Conservation (phyloP, 208 protist genomes). For the Trichomonas gallinae region DNA sequence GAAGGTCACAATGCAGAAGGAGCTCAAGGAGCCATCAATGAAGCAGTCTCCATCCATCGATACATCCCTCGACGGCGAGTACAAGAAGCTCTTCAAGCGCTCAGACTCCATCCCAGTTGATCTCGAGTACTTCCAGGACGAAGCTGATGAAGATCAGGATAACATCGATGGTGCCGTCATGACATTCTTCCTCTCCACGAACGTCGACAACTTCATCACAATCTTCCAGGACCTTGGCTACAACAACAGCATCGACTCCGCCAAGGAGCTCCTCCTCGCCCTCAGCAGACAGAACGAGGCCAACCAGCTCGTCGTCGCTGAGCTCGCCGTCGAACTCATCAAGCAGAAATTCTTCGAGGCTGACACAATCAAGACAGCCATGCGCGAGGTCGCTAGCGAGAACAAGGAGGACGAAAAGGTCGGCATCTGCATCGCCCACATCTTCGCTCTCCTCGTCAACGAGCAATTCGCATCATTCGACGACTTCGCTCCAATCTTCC, state of each 20-base stretch:
- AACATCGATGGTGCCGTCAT: not conserved
- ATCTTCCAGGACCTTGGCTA: not conserved
- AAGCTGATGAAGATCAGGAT: not conserved
- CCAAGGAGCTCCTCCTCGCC: not conserved
- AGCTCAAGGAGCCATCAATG: not conserved
- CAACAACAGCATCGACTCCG: not conserved
- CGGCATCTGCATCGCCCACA: not conserved
- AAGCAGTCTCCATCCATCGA: not conserved
- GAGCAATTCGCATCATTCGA: not conserved
- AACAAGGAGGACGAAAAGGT: not conserved
- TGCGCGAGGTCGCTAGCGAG: not conserved
- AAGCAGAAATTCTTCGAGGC: not conserved
- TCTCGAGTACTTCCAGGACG: not conserved
- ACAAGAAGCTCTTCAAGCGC: not conserved
- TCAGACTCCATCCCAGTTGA: not conserved
- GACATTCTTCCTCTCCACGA: not conserved
- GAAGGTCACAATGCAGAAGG: not conserved
- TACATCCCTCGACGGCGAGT: not conserved
- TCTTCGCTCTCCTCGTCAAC: not conserved
- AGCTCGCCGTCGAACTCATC: not conserved
- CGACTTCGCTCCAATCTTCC: not conserved
- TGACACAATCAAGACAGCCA: not conserved
- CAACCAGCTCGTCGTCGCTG: not conserved
- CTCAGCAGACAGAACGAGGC: not conserved
- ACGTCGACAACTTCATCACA: not conserved